Base-by-base conservation (phyloP, 208 protist genomes). In the Leishmania martiniquensis region DNA sequence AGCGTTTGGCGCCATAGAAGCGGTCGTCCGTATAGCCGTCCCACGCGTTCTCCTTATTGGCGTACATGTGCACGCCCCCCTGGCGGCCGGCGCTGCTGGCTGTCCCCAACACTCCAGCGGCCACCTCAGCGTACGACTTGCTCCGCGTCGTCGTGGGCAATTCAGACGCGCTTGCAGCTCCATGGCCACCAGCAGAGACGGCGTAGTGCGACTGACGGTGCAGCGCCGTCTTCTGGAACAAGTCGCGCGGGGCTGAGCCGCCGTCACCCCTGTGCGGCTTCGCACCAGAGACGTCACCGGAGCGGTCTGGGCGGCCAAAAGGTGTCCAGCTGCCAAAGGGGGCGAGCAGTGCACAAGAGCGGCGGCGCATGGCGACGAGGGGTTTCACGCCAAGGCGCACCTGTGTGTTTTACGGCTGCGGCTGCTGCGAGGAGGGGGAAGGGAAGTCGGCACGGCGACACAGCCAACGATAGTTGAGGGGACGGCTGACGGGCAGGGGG, bases 11-110 rank as follows among this genome's bases (percentile, higher is more conserved):
- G n/a, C 90, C 89, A 80, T 95, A 94, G 81, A 87, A 95, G 63
- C 90, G 91, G 74, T 97, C 90, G 67, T 95, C 91, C 22, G 90
- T 95, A 86, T 93, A 95, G 72, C 83, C 85, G 34, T 91, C 72
- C 90, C 90, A 96, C 47, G 94, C 94, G 81, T 92, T 93, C 72
- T 96, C 91, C 85, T 96, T 97, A 82, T 94, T 95, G 5, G 94
- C 91, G 79, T 96, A 97, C 85, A 97, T 83, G 83, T 97, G 92
- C 62, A 95, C 82, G n/a, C 72, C 84, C 34, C 82, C 78, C 74
- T 79, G 74, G 51, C 39, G 74, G 9, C 45, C 52, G 7, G 65
- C 42, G 37, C 70, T 80, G 69, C 67, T 34, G 22, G 78, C 72
- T 10, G 80, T 78, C 52, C 80, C 84, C 34, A 81, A 70, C 15